Percentiles rank a stretch among this genome's conserved stretches.
These are phyloP conservation scores for Lepidium campestre DNA, from an alignment of 441 rosid species.

Conservation along the genomic window DNA sequence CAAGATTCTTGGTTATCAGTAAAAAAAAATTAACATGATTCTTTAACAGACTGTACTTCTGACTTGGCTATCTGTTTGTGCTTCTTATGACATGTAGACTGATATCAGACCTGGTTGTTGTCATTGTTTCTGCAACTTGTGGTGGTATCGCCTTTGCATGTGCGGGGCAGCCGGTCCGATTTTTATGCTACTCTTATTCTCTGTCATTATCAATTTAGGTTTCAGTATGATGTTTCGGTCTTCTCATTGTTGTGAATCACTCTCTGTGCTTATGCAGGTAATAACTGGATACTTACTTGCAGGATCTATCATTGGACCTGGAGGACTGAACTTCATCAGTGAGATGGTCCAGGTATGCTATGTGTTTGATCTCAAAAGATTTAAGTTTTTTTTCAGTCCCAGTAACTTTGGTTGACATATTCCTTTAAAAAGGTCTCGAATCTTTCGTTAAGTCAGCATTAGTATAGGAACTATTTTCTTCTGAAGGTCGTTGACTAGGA, in stretches of 20 bases:
- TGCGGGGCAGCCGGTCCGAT: constrained; percentile 89
- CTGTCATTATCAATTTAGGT: neutral
- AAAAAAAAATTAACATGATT: neutral
- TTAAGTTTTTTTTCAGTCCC: neutral
- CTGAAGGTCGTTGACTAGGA: neutral
- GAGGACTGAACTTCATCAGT: constrained; percentile 84
- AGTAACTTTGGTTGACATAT: neutral
- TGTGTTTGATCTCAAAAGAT: neutral
- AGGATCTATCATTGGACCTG: constrained; percentile 93
- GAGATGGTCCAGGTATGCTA: constrained; percentile 94
- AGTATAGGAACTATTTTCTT: neutral
- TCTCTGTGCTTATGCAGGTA: constrained; percentile 53
- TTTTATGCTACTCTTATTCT: constrained; percentile 9
- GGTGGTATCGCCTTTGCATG: constrained; percentile 99
- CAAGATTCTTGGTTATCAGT: constrained; percentile 15
- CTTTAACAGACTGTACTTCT: neutral
- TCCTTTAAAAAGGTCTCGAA: neutral
- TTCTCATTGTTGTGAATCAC: constrained; percentile 2
- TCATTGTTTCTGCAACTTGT: constrained; percentile 93
- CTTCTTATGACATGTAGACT: constrained; percentile 40
- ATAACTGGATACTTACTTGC: constrained; percentile 92
- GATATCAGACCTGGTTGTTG: constrained; percentile 92
- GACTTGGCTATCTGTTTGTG: neutral
- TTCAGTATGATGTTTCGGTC: constrained; percentile 3
- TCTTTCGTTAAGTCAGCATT: neutral